phyloP scores from a whole-genome alignment of 768 basidiomycete species.

The Mycena floridula region DNA sequence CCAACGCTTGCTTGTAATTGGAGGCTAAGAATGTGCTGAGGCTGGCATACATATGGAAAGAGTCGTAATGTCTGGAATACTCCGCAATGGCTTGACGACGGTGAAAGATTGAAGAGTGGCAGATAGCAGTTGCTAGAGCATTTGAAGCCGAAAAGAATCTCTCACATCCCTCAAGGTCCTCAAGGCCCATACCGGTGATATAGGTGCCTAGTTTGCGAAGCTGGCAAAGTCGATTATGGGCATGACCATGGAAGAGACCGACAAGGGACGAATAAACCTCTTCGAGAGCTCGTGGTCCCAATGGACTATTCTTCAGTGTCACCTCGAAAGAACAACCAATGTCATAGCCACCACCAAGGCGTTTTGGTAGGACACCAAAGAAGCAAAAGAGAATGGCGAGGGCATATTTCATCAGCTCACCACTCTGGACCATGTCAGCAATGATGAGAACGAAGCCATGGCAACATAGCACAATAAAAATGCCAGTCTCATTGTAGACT shows the following conservation, averaged over 20 bases:
- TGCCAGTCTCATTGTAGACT: background rate
- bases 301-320: slow-evolving; percentile 8
- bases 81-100: background rate
- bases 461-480: background rate
- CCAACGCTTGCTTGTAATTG: slow-evolving; percentile 10
- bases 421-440: background rate
- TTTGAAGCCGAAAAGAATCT: slow-evolving; percentile 14
- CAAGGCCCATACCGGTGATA: slow-evolving; percentile 9
- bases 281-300: slow-evolving; percentile 5
- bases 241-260: slow-evolving; percentile 14
- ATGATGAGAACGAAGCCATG: background rate
- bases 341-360: slow-evolving; percentile 12
- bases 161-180: slow-evolving; percentile 16
- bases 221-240: slow-evolving; percentile 15
- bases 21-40: slow-evolving; percentile 4
- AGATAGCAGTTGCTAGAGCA: slow-evolving; percentile 5
- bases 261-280: slow-evolving; percentile 7
- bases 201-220: slow-evolving; percentile 12
- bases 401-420: slow-evolving; percentile 12
- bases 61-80: background rate
- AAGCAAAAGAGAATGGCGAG: slow-evolving; percentile 9
- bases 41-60: slow-evolving; percentile 1
- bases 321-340: slow-evolving; percentile 16
- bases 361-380: slow-evolving; percentile 2
- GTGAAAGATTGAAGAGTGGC: slow-evolving; percentile 12